Evolutionary conservation across 805 yeast genomes (phyloP).

Genomic region (Cyberlindnera maritima): DNA sequence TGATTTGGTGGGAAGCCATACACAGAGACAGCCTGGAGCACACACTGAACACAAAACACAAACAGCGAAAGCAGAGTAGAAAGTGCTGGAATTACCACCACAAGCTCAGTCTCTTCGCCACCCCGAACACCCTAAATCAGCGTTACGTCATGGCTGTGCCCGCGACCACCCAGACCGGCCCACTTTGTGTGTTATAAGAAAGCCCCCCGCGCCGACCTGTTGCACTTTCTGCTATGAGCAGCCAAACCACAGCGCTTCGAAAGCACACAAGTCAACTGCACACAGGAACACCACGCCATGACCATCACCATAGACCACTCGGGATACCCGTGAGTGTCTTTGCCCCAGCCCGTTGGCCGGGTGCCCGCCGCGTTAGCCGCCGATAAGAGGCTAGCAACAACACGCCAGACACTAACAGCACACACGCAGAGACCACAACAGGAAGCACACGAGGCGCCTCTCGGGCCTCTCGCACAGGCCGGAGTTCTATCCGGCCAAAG

Average conservation of each 20-base stretch:
- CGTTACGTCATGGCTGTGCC: background rate
- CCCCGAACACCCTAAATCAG: background rate
- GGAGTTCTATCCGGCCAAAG: constrained; percentile 29
- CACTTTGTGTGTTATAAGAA: background rate
- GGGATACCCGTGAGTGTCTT: background rate
- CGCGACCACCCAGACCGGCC: background rate
- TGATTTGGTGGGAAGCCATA: too few species aligned
- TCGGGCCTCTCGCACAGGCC: constrained; percentile 17
- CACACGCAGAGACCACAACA: background rate
- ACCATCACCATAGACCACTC: background rate
- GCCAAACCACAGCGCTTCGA: background rate
- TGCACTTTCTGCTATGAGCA: too few species aligned
- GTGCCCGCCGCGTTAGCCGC: too few species aligned
- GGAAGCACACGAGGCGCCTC: constrained; percentile 15
- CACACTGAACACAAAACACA: too few species aligned
- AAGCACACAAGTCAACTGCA: too few species aligned
- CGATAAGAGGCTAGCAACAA: too few species aligned
- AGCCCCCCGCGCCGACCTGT: constrained; percentile 2
- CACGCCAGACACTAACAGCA: background rate
- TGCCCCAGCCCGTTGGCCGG: background rate
- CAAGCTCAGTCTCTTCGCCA: background rate
- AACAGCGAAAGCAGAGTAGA: background rate
- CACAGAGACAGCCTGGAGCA: too few species aligned
- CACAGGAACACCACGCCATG: too few species aligned
- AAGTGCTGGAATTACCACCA: background rate